Percentiles rank a stretch among this genome's conserved stretches.
Evolutionary conservation across 441 rosid genomes (phyloP).

Genomic region (Pelargonium myrrhifolium): DNA sequence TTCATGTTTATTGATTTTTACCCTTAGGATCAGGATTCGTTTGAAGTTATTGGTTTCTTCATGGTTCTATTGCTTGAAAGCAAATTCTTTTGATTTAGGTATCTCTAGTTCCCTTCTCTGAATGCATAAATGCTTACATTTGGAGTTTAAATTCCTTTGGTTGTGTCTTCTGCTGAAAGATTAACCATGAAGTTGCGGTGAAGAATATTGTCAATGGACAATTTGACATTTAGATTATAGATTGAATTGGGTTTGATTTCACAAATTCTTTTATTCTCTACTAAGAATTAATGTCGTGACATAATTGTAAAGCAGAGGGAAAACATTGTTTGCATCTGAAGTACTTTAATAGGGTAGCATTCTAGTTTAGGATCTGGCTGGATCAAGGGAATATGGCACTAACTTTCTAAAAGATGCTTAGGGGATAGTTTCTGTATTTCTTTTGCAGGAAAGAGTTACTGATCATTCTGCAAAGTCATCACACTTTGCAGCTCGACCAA

Average conservation of each 20-base stretch:
- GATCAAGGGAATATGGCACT: background rate
- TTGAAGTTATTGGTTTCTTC: background rate
- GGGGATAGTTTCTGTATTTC: background rate
- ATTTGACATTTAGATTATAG: background rate
- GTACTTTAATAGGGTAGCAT: background rate
- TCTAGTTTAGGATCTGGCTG: background rate
- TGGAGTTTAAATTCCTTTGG: background rate
- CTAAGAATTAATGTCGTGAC: background rate
- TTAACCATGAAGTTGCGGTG: background rate
- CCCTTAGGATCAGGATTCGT: too few relatives aligned
- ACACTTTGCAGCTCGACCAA: conserved; percentile 3
- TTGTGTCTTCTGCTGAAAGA: background rate
- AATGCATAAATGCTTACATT: background rate
- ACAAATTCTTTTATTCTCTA: background rate
- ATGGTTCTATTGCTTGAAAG: background rate
- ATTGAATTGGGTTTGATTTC: background rate
- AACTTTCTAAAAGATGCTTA: background rate
- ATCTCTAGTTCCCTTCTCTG: too few relatives aligned
- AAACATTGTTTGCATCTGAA: background rate
- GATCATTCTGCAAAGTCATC: conserved; percentile 6
- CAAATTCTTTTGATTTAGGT: background rate
- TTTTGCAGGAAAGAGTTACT: conserved; percentile 8
- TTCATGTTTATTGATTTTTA: too few relatives aligned
- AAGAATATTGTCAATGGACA: background rate
- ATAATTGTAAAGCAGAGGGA: background rate